Evolutionary conservation across 306 rosid genomes (phyloP), one percentile per base, ranked within the genome.

Genomic region (Inga laurina): DNA sequence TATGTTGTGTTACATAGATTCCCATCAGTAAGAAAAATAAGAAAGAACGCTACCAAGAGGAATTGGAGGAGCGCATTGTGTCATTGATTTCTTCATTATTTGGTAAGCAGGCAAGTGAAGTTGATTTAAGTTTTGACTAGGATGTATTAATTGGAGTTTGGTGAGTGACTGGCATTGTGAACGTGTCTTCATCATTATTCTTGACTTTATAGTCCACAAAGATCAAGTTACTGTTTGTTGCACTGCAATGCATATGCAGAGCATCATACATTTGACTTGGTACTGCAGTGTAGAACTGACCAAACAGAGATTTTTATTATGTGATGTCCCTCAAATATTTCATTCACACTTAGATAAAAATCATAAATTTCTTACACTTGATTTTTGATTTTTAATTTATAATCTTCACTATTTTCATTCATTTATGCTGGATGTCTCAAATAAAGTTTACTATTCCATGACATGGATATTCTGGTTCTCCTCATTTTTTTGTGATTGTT

Each of bases 31-130:
- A 93, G 91, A 93, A 91, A 84, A 89, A 89, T 90, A 95, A 95
- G 93, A 92, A 91, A 84, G 99, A 93, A 84, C 83, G 92, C 44
- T 93, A 93, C 87, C 93, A 93, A 16, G 99, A 95, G 88, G 99
- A 95, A 72, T 81, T 95, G 88, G 99, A 93, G 86, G 99, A 93
- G 90, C 96, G 98, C 68, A 15, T 95, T 71, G 88, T 95, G 69
- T 95, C 99, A 2, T 84, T 95, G 52, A 84, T 92, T 85, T 88
- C 99, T 57, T 95, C 99, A 18, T 93, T 95, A 89, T 95, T 93
- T 89, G 99, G 99, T 93, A 93, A 92, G 98, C 87, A 91, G 90
- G 91, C 92, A 86, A 88, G 90, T 87, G 86, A 85, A 72, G 39
- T 86, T 88, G 51, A 64, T 74, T 72, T 77, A 81, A 80, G 80